Evolutionary conservation across 2,329 filamentous ascomycete genomes (phyloP).

Genomic region (Albophoma yamanashiensis): DNA sequence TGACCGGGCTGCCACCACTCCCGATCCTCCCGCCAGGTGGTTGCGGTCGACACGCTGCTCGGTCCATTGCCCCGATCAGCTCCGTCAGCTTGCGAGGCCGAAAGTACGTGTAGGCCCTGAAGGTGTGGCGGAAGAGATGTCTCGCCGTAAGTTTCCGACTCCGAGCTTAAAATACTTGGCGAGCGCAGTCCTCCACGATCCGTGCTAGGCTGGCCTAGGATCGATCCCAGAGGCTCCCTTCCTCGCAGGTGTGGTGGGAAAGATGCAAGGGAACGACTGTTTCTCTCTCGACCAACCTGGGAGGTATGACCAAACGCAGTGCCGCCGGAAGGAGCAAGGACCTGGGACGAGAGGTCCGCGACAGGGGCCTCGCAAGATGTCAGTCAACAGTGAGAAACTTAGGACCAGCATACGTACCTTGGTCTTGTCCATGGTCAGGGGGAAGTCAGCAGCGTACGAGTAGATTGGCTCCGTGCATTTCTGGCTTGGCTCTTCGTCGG

Average conservation of each 20-base stretch:
- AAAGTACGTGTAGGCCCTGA: not conserved
- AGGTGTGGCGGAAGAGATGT: not conserved
- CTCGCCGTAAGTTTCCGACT: not conserved
- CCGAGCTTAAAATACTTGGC: not conserved
- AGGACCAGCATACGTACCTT: conserved; percentile 6
- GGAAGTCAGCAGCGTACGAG: conserved; percentile 22
- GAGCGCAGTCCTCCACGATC: not conserved
- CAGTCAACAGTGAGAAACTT: conserved; percentile 4
- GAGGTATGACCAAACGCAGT: not conserved
- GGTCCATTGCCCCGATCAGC: not conserved
- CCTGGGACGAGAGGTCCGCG: conserved; percentile 9
- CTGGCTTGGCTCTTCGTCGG: too few species aligned
- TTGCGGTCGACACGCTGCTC: conserved; percentile 18
- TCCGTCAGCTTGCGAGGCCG: not conserved
- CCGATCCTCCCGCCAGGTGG: conserved; percentile 12
- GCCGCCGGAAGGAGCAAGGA: not conserved
- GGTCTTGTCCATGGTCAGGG: conserved; percentile 9
- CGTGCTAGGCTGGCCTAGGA: not conserved
- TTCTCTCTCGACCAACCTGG: not conserved
- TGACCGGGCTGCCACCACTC: not conserved
- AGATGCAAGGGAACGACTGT: not conserved
- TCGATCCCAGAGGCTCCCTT: not conserved
- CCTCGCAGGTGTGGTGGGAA: conserved; percentile 4
- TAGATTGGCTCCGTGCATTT: too few species aligned
- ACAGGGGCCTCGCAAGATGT: conserved; percentile 15